A percentile compares a stretch with the other conserved stretches of the same genome.
Evolutionary conservation across 345 rosid species (phyloP).

Genomic region (Euphorbia pulcherrima): DNA sequence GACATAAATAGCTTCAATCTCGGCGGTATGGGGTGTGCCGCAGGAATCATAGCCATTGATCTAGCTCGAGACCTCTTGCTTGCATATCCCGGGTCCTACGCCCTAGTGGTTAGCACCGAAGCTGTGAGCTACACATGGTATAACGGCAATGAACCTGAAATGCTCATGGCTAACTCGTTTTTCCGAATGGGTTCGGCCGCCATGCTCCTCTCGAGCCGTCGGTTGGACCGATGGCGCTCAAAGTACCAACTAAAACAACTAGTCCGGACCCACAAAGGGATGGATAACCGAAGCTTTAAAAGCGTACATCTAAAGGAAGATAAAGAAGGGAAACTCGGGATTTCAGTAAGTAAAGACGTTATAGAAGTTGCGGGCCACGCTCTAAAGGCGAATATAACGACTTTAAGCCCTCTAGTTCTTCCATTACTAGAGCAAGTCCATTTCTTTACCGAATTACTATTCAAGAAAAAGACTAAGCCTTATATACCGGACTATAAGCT

Average conservation of each 20-base stretch:
- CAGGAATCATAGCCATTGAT: conserved; percentile 67
- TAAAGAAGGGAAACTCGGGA: conserved; percentile 41
- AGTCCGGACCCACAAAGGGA: conserved; percentile 61
- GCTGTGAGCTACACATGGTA: conserved; percentile 60
- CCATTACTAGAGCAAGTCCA: conserved; percentile 46
- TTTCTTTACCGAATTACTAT: conserved; percentile 42
- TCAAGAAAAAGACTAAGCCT: conserved; percentile 31
- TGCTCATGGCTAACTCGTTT: conserved; percentile 69
- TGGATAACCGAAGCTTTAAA: conserved; percentile 47
- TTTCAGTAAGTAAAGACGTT: conserved; percentile 49
- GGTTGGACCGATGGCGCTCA: conserved; percentile 14
- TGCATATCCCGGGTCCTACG: conserved; percentile 52
- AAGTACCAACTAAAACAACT: conserved; percentile 32
- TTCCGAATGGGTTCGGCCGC: conserved; percentile 81
- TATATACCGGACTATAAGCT: conserved; percentile 48
- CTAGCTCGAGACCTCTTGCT: conserved; percentile 52
- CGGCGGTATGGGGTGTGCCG: conserved; percentile 81
- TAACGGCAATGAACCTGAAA: conserved; percentile 43
- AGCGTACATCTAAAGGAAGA: conserved; percentile 56
- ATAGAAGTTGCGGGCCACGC: conserved; percentile 53
- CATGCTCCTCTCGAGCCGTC: conserved; percentile 53
- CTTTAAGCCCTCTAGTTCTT: conserved; percentile 51
- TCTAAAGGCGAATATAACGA: conserved; percentile 59
- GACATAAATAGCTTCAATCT: conserved; percentile 64
- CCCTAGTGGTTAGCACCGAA: conserved; percentile 65